phyloP scores from a whole-genome alignment of 75 land plant species.

The Selaginella moellendorffii region DNA sequence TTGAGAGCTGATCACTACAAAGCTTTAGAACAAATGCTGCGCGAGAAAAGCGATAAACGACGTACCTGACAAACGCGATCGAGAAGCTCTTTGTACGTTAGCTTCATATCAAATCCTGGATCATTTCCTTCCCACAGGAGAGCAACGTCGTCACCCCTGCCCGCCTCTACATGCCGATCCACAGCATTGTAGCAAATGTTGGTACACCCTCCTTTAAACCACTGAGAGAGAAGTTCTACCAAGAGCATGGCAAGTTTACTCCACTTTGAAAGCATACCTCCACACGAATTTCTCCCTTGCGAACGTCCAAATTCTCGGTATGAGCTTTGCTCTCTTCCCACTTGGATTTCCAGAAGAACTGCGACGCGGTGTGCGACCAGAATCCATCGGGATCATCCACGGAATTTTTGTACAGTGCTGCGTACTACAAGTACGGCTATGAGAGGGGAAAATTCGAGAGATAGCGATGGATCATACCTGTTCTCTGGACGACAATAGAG shows the following conservation, averaged over 20 bases:
- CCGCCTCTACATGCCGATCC: slow-evolving; percentile 64
- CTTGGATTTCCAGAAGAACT: slow-evolving; percentile 72
- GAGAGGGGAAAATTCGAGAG: too few relatives aligned
- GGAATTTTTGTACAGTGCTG: slow-evolving; percentile 71
- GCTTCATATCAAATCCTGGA: slow-evolving; percentile 38
- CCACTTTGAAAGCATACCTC: slow-evolving; percentile 35
- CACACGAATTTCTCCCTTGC: slow-evolving; percentile 51
- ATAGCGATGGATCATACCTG: too few relatives aligned
- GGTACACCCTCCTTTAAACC: slow-evolving; percentile 88
- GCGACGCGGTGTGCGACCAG: slow-evolving; percentile 71
- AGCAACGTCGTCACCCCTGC: slow-evolving; percentile 60
- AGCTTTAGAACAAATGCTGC: slow-evolving; percentile 9
- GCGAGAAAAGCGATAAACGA: background rate
- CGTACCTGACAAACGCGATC: slow-evolving; percentile 74
- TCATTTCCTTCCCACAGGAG: slow-evolving; percentile 88
- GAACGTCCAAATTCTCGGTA: slow-evolving; percentile 64
- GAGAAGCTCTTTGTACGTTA: slow-evolving; percentile 64
- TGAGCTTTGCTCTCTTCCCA: slow-evolving; percentile 39
- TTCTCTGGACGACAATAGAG: slow-evolving; percentile 44
- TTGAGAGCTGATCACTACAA: slow-evolving; percentile 68
- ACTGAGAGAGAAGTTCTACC: slow-evolving; percentile 36
- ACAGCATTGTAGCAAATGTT: slow-evolving; percentile 91
- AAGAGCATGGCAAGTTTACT: background rate
- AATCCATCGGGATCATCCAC: slow-evolving; percentile 82
- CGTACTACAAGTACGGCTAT: too few relatives aligned